Conservation (phyloP, 228 moss, liverwort and hornwort genomes). For the Sphagnum fallax region DNA sequence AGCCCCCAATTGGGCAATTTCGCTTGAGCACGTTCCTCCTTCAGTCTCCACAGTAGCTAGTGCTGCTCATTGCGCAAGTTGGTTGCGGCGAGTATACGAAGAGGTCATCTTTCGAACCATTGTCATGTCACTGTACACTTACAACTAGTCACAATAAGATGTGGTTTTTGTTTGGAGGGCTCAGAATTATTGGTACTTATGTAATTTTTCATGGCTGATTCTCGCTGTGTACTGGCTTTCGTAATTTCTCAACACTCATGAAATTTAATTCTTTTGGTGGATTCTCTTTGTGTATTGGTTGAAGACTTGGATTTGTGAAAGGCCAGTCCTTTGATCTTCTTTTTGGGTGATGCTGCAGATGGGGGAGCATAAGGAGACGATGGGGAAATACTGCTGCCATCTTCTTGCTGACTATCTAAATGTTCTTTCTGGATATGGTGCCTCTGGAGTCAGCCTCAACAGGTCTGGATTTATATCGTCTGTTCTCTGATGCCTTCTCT, state of each 20-base stretch:
- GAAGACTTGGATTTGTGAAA: neutral
- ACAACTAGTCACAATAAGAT: neutral
- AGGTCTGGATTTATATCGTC: slow-evolving; percentile 24
- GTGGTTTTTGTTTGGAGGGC: neutral
- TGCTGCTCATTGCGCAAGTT: slow-evolving; percentile 68
- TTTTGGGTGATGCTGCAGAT: slow-evolving; percentile 32
- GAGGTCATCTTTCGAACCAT: slow-evolving; percentile 35
- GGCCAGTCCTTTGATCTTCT: neutral
- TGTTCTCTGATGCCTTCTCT: neutral
- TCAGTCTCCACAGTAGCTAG: slow-evolving; percentile 26
- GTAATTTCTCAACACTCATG: neutral
- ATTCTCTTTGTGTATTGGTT: neutral
- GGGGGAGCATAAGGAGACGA: slow-evolving; percentile 81
- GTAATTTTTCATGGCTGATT: neutral
- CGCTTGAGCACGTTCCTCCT: slow-evolving; percentile 15
- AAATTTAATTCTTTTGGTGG: neutral
- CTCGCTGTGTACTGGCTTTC: neutral
- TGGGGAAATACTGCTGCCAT: slow-evolving; percentile 90
- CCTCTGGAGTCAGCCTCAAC: slow-evolving; percentile 45
- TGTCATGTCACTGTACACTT: too few species aligned
- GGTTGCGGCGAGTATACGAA: slow-evolving; percentile 92
- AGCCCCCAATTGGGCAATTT: slow-evolving; percentile 47
- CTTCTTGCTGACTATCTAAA: slow-evolving; percentile 86
- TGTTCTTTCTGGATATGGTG: slow-evolving; percentile 68
- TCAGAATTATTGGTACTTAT: too few species aligned